Base-by-base conservation (phyloP, 2,329 filamentous ascomycete species). In the Cylindrodendrum hubeiense region DNA sequence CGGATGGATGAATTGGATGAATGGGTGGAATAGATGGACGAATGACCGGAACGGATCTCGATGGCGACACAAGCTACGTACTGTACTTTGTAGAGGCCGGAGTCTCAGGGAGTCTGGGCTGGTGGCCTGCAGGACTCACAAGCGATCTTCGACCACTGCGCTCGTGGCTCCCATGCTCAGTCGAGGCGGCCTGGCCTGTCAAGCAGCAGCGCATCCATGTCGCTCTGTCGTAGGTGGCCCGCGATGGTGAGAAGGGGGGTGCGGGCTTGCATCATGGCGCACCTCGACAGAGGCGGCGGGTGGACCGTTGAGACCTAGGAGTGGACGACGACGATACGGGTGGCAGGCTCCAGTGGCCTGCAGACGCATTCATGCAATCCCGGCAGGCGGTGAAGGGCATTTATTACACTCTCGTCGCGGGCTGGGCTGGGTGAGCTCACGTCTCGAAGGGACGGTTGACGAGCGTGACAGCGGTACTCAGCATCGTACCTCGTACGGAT, bases 81-180 rank as follows among this genome's bases (percentile, higher is more conserved):
- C 28, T 43, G 26, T 50, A 21, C 28, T 33, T 8, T 19, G 22
- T n/a, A 53, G 47, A 9, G 51, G 19, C 24, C 43, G 60, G 26
- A 47, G 39, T 22, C 47, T 57, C 44, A 46, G 34, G 47, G 47
- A 58, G 60, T 33, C 46, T 52, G 30, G 39, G 19, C 21, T 26
- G 26, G 26, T 44, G n/a, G 39, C 41, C 43, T 63, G 59, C 54
- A 63, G 63, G 63, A 59, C 44, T 60, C 30, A 52, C 60, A 67
- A 67, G 67, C 58, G 57, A 67, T 67, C 63, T 65, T 47, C 66
- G 58, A 64, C 55, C 52, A 59, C 47, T 66, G 58, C 59, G 65
- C 71, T 74, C 72, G 70, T 74, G 72, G 72, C 70, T 74, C 69
- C 72, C 72, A 74, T 74, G 72, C 61, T 64, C 33, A 47, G 61